Conservation (phyloP, 345 rosid genomes). For the Citrus australasica region DNA sequence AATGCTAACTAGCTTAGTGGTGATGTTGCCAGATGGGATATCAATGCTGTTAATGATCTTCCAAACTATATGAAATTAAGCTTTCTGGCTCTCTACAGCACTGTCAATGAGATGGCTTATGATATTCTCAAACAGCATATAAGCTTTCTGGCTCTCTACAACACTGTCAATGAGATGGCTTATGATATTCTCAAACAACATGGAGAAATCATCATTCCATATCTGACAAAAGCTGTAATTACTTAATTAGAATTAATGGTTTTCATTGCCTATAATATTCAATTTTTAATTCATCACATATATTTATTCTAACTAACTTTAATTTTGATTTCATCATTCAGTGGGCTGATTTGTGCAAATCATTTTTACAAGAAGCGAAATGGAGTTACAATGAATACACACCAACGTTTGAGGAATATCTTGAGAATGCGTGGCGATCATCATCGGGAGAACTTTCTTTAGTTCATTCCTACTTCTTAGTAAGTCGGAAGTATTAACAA, state of each 20-base stretch:
- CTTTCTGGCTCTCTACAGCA: slow-evolving; percentile 36
- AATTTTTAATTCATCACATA: neutral
- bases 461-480: slow-evolving; percentile 27
- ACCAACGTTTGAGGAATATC: slow-evolving; percentile 42
- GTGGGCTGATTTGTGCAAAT: slow-evolving; percentile 47
- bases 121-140: slow-evolving; percentile 33
- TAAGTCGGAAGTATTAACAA: neutral
- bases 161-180: slow-evolving; percentile 44
- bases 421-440: slow-evolving; percentile 39
- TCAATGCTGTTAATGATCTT: slow-evolving; percentile 21
- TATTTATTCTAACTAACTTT: no score
- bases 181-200: slow-evolving; percentile 35
- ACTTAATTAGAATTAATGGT: neutral
- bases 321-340: neutral
- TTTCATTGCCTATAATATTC: neutral
- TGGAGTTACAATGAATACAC: slow-evolving; percentile 22
- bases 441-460: slow-evolving; percentile 27
- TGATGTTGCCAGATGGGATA: slow-evolving; percentile 38
- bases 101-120: slow-evolving; percentile 44
- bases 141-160: slow-evolving; percentile 35
- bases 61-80: slow-evolving; percentile 43
- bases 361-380: slow-evolving; percentile 43
- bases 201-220: slow-evolving; percentile 21
- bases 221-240: slow-evolving; percentile 33
- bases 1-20: neutral